Conservation (phyloP, 306 rosid genomes). For the Dalbergia cultrata region DNA sequence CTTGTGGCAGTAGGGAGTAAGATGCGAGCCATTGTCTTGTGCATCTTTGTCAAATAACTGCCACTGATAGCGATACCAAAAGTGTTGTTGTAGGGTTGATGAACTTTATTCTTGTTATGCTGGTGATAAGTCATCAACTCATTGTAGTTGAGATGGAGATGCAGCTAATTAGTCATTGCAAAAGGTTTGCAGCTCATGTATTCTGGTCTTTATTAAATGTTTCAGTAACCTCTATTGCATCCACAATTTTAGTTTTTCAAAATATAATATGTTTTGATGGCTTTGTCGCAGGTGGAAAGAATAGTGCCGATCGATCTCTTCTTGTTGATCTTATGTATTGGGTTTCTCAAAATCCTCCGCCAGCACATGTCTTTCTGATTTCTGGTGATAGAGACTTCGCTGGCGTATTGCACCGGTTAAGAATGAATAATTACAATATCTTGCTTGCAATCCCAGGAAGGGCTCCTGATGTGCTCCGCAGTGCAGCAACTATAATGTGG, state of each 20-base stretch:
- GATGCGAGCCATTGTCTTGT: neutral
- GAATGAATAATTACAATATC: constrained; percentile 92
- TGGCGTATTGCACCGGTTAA: constrained; percentile 70
- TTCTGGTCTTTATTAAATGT: neutral
- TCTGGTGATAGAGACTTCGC: constrained; percentile 86
- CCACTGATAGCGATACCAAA: neutral
- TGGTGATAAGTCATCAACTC: neutral
- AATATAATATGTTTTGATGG: constrained; percentile 4
- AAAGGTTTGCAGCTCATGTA: neutral
- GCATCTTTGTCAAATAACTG: constrained; percentile 20
- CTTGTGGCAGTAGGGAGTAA: neutral
- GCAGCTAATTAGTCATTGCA: constrained; percentile 7
- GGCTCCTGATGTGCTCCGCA: constrained; percentile 71
- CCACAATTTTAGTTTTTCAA: constrained; percentile 11
- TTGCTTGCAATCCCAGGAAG: constrained; percentile 68
- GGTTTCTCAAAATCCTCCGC: constrained; percentile 98
- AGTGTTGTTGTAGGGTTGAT: neutral
- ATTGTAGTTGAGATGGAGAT: constrained; percentile 18
- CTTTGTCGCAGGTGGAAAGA: constrained; percentile 80
- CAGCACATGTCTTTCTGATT: constrained; percentile 89
- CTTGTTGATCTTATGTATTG: constrained; percentile 83
- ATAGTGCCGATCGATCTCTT: constrained; percentile 84
- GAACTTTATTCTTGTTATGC: neutral
- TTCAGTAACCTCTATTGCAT: constrained; percentile 17
- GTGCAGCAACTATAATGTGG: constrained; percentile 97